A percentile compares a stretch with the other conserved stretches of the same genome.
Conservation (phyloP, 345 rosid genomes). For the Aurinia saxatilis region DNA sequence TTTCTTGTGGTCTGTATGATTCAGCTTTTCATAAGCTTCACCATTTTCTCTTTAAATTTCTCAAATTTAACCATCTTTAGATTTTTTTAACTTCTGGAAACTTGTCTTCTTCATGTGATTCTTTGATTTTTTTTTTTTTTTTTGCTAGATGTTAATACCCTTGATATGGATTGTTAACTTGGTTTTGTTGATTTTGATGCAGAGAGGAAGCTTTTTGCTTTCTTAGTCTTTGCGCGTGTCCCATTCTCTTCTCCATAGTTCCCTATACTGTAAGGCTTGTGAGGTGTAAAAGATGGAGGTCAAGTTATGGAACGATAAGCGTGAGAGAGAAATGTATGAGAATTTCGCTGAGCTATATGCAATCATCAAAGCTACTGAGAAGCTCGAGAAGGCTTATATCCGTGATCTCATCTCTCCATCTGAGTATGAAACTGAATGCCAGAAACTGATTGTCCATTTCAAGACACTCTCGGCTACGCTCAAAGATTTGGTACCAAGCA, state of each 20-base stretch:
- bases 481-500: slow-evolving; percentile 71
- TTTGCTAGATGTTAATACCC: neutral
- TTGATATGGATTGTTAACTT: slow-evolving; percentile 1
- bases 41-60: neutral
- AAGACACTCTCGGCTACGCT: slow-evolving; percentile 73
- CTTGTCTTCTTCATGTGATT: neutral
- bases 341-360: slow-evolving; percentile 95
- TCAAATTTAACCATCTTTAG: neutral
- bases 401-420: slow-evolving; percentile 73
- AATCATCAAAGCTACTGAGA: slow-evolving; percentile 90
- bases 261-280: neutral
- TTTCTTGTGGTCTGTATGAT: neutral
- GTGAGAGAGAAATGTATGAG: slow-evolving; percentile 94
- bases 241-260: slow-evolving; percentile 90
- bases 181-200: slow-evolving; percentile 4
- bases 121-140: neutral
- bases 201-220: slow-evolving; percentile 35
- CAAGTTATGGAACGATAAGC: slow-evolving; percentile 93
- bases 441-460: slow-evolving; percentile 85
- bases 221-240: slow-evolving; percentile 76
- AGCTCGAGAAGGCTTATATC: slow-evolving; percentile 88
- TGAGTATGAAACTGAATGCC: slow-evolving; percentile 82
- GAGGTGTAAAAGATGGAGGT: slow-evolving; percentile 61
- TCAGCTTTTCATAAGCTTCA: slow-evolving; percentile 4
- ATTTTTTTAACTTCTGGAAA: neutral